Evolutionary conservation across 2,329 filamentous ascomycete genomes (phyloP).

Genomic region (Colletotrichum sidae): DNA sequence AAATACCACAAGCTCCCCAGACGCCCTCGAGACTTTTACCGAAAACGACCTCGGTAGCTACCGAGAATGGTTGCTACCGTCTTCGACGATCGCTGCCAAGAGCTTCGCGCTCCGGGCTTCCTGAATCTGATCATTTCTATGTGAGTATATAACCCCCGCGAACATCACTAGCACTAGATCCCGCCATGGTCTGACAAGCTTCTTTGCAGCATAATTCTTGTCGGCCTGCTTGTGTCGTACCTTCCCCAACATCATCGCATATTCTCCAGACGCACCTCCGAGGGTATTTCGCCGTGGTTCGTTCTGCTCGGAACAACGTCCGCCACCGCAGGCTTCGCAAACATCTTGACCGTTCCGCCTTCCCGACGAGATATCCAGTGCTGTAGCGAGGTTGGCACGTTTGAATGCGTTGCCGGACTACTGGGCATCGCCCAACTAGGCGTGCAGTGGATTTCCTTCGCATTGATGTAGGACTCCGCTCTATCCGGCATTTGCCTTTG

Average conservation of each 20-base stretch:
- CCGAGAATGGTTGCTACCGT: slow-evolving; percentile 25
- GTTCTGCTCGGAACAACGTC: slow-evolving; percentile 94
- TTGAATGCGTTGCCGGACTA: slow-evolving; percentile 87
- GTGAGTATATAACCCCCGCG: slow-evolving; percentile 49
- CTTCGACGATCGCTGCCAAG: slow-evolving; percentile 58
- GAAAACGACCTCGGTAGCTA: not conserved
- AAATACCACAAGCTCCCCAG: not conserved
- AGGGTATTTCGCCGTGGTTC: slow-evolving; percentile 96
- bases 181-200: slow-evolving; percentile 38
- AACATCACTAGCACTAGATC: not conserved
- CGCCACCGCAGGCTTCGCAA: slow-evolving; percentile 88
- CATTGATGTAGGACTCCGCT: slow-evolving; percentile 77
- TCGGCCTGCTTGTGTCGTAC: slow-evolving; percentile 93
- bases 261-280: slow-evolving; percentile 84
- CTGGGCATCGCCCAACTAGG: slow-evolving; percentile 92
- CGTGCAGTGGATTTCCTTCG: slow-evolving; percentile 92
- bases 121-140: slow-evolving; percentile 68
- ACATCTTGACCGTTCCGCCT: slow-evolving; percentile 88
- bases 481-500: not conserved
- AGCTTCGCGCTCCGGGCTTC: slow-evolving; percentile 64
- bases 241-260: slow-evolving; percentile 95
- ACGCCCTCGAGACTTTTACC: not conserved
- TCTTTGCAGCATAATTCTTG: slow-evolving; percentile 72
- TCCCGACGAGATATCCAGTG: slow-evolving; percentile 87
- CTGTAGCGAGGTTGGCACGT: slow-evolving; percentile 82